Evolutionary conservation across 2,329 filamentous ascomycete genomes (phyloP).

Genomic region (Elsinoe ampelina): DNA sequence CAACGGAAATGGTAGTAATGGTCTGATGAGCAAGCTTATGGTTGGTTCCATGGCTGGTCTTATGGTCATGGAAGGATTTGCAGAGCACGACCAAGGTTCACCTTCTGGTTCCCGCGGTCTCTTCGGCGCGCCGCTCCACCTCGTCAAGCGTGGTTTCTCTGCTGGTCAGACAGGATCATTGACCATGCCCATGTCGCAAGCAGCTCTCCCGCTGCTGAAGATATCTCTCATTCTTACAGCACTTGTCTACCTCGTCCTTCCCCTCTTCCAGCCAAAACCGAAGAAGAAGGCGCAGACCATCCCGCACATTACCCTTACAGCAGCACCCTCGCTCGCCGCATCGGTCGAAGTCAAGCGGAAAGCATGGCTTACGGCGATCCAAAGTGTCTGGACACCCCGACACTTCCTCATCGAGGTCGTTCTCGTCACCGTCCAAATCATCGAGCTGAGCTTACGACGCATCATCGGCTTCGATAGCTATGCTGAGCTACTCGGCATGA

Average conservation of each 20-base stretch:
- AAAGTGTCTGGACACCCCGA: constrained; percentile 82
- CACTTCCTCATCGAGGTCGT: constrained; percentile 81
- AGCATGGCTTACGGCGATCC: constrained; percentile 87
- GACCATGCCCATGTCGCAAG: constrained; percentile 18
- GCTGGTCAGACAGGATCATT: constrained; percentile 9
- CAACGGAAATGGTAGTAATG: constrained; percentile 34
- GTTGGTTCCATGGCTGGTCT: constrained; percentile 83
- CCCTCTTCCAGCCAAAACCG: constrained; percentile 48
- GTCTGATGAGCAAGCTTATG: constrained; percentile 68
- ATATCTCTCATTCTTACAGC: constrained; percentile 43
- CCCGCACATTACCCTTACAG: constrained; percentile 30
- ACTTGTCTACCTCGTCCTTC: constrained; percentile 47
- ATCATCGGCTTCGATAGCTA: constrained; percentile 68
- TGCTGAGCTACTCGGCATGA: constrained; percentile 68
- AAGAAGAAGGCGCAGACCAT: constrained; percentile 38
- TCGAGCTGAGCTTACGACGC: constrained; percentile 73
- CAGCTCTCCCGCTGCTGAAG: constrained; percentile 38
- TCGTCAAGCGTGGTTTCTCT: constrained; percentile 24
- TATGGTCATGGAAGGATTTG: constrained; percentile 80
- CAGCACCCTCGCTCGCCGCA: constrained; percentile 64
- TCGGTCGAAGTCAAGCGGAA: constrained; percentile 77
- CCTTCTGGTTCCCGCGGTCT: constrained; percentile 33
- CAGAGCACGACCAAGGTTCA: constrained; percentile 49
- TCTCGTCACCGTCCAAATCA: constrained; percentile 67
- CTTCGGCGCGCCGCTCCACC: constrained; percentile 32